Percentiles rank a stretch among this genome's conserved stretches.
Evolutionary conservation across 345 rosid species (phyloP).

Genomic region (Euphorbia lathyris): DNA sequence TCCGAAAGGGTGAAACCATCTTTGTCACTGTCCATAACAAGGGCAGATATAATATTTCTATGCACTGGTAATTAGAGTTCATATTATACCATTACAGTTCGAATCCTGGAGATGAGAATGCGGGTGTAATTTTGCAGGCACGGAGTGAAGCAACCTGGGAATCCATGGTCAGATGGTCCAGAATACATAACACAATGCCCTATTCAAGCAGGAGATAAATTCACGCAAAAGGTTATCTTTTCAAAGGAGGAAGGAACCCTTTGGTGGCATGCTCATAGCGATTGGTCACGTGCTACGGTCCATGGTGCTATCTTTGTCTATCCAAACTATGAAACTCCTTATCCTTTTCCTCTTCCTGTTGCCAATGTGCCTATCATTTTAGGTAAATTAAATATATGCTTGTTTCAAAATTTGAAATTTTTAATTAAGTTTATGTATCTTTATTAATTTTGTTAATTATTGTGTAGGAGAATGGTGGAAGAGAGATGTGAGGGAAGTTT

Average conservation of each 20-base stretch:
- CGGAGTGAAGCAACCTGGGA: conserved; percentile 5
- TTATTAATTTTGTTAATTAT: no score
- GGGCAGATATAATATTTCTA: conserved; percentile 5
- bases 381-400: no score
- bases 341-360: conserved; percentile 35
- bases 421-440: no score
- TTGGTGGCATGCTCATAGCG: conserved; percentile 37
- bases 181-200: conserved; percentile 6
- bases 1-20: conserved; percentile 1
- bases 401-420: no score
- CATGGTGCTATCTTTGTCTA: conserved; percentile 35
- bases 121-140: conserved; percentile 4
- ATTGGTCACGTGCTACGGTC: conserved; percentile 35
- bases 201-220: conserved; percentile 22
- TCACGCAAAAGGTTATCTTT: conserved; percentile 16
- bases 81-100: no score
- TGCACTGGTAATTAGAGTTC: conserved; percentile 11
- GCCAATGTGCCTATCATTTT: conserved; percentile 28
- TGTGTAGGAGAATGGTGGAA: conserved; percentile 50
- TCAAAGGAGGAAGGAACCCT: conserved; percentile 25
- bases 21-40: conserved; percentile 2
- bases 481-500: conserved; percentile 14
- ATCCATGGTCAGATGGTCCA: conserved; percentile 11
- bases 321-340: conserved; percentile 26
- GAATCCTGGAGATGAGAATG: no score